Conservation (phyloP, 345 rosid genomes). For the Aquilaria malaccensis region DNA sequence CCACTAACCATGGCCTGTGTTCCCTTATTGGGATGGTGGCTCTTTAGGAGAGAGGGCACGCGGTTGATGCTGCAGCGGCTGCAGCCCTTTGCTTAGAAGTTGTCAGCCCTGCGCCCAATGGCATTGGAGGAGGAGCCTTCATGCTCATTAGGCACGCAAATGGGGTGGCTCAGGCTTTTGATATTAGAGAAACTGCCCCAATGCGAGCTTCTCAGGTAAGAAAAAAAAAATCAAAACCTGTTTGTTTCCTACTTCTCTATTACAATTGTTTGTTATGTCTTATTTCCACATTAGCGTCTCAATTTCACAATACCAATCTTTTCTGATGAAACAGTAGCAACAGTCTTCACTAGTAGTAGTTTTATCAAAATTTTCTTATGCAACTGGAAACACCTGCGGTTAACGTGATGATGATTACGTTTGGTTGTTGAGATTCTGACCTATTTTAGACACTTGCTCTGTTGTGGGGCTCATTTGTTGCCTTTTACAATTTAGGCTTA, state of each 20-base stretch:
- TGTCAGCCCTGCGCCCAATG: slow-evolving; percentile 53
- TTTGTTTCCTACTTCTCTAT: neutral
- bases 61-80: slow-evolving; percentile 54
- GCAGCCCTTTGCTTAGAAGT: slow-evolving; percentile 54
- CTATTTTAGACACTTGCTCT: no score
- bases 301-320: no score
- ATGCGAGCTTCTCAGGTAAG: slow-evolving; percentile 41
- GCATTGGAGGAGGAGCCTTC: slow-evolving; percentile 62
- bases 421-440: no score
- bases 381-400: no score
- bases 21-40: slow-evolving; percentile 30
- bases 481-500: no score
- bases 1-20: slow-evolving; percentile 47
- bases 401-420: no score
- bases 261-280: neutral
- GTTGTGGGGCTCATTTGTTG: no score
- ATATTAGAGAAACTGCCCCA: slow-evolving; percentile 69
- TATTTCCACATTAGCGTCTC: no score
- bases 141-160: slow-evolving; percentile 27
- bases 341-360: no score
- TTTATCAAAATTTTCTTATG: no score
- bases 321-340: no score
- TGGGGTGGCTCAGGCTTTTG: slow-evolving; percentile 31
- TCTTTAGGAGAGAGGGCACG: slow-evolving; percentile 46
- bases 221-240: neutral